Evolutionary conservation across 1,284 basidiomycete genomes (phyloP).

Genomic region (Microbotryum silenes-acaulis): DNA sequence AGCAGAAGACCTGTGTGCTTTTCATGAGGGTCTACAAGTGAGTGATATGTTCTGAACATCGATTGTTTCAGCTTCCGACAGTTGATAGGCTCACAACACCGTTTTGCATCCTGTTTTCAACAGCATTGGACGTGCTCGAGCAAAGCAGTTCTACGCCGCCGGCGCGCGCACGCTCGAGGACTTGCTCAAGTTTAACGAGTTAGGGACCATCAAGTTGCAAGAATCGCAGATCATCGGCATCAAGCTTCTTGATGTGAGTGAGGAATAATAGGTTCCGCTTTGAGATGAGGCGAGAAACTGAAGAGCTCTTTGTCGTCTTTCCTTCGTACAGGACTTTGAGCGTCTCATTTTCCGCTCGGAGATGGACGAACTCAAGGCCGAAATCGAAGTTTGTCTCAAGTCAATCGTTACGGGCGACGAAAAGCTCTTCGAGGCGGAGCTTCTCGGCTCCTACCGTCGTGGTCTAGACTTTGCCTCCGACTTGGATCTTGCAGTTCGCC

Average conservation of each 20-base stretch:
- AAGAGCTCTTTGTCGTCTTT: neutral
- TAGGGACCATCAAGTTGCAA: slow-evolving; percentile 16
- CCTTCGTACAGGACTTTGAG: slow-evolving; percentile 23
- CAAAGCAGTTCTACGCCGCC: slow-evolving; percentile 14
- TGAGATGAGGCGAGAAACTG: neutral
- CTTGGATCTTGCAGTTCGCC: slow-evolving; percentile 27
- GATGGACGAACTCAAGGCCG: slow-evolving; percentile 20
- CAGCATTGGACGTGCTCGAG: slow-evolving; percentile 24
- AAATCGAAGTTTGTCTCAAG: slow-evolving; percentile 12
- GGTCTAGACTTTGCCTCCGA: slow-evolving; percentile 20
- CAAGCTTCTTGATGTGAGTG: slow-evolving; percentile 20
- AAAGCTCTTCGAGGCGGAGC: slow-evolving; percentile 19
- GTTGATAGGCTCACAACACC: neutral
- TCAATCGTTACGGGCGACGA: slow-evolving; percentile 6
- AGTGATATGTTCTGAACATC: neutral
- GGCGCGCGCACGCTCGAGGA: slow-evolving; percentile 24
- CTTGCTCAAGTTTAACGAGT: slow-evolving; percentile 3
- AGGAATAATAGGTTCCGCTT: neutral
- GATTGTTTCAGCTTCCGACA: no score
- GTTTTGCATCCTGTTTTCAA: neutral
- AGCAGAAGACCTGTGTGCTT: slow-evolving; percentile 11
- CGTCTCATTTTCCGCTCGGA: slow-evolving; percentile 32
- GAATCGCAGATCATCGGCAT: slow-evolving; percentile 31
- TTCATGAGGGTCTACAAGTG: slow-evolving; percentile 26
- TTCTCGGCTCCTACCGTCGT: slow-evolving; percentile 32